Percentiles rank a stretch among this genome's conserved stretches.
Evolutionary conservation across 2,329 filamentous ascomycete species (phyloP).

Genomic region (Exophiala bonariae): DNA sequence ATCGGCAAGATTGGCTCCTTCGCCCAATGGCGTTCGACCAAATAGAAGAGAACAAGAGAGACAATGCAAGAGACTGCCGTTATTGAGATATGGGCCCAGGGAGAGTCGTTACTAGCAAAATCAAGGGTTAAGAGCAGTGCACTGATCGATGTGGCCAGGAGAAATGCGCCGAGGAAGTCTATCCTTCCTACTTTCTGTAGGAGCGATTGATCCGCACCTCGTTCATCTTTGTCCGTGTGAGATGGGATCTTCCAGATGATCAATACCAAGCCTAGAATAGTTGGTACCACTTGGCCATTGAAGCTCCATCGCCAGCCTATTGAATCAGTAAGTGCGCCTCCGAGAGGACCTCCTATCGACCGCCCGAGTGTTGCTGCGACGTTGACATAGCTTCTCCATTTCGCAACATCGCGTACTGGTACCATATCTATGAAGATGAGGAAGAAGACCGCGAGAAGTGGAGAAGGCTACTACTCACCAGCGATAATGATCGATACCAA

Average conservation of each 20-base stretch:
- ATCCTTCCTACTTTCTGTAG: slow-evolving; percentile 48
- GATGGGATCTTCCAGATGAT: slow-evolving; percentile 45
- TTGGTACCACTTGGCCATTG: slow-evolving; percentile 57
- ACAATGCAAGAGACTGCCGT: not conserved
- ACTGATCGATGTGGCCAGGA: slow-evolving; percentile 47
- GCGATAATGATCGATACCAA: slow-evolving; percentile 49
- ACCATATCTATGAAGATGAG: slow-evolving; percentile 41
- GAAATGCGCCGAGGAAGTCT: slow-evolving; percentile 58
- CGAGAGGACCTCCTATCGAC: slow-evolving; percentile 55
- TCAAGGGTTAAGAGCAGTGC: slow-evolving; percentile 49
- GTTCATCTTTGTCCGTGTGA: not conserved
- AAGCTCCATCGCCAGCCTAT: slow-evolving; percentile 69
- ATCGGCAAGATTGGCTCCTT: slow-evolving; percentile 38
- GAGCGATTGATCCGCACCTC: slow-evolving; percentile 2
- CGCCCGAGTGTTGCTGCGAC: slow-evolving; percentile 51
- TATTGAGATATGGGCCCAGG: not conserved
- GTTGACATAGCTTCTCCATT: slow-evolving; percentile 53
- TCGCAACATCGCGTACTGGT: slow-evolving; percentile 49
- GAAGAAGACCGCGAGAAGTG: not conserved
- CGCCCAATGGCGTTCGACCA: slow-evolving; percentile 35
- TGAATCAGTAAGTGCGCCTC: slow-evolving; percentile 61
- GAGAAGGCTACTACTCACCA: not conserved
- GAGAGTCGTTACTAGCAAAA: slow-evolving; percentile 33
- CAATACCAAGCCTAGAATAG: slow-evolving; percentile 51
- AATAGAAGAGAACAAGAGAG: not conserved